A percentile compares a stretch with the other conserved stretches of the same genome.
Conservation (phyloP, 2,329 filamentous ascomycete genomes). For the Zymoseptoria brevis region DNA sequence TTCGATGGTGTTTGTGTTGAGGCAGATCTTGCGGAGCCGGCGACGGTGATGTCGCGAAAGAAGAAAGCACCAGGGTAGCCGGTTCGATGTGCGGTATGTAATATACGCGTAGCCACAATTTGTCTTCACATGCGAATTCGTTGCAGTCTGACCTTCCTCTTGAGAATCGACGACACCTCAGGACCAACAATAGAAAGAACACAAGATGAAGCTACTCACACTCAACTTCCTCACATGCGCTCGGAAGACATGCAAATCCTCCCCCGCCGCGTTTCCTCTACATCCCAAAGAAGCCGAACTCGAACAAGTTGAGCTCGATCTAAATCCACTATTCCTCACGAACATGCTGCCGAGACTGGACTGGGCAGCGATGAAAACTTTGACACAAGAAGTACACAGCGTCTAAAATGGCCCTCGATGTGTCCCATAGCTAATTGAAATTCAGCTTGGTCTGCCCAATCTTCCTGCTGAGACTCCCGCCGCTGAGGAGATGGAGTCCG, state of each 20-base stretch:
- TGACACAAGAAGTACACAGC: conserved; percentile 61
- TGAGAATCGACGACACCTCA: neutral
- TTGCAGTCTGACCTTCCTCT: neutral
- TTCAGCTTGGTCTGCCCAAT: conserved; percentile 68
- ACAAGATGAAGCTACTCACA: conserved; percentile 84
- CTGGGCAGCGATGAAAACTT: conserved; percentile 71
- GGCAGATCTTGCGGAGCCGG: neutral
- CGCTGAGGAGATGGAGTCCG: conserved; percentile 36
- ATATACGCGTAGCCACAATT: neutral
- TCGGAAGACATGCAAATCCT: conserved; percentile 85
- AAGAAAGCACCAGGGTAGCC: neutral
- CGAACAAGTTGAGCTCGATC: conserved; percentile 70
- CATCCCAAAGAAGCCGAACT: conserved; percentile 90
- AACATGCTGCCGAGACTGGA: conserved; percentile 84
- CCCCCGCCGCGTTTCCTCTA: conserved; percentile 72
- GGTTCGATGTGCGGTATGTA: neutral
- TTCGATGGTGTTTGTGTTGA: neutral
- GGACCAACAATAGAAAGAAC: neutral
- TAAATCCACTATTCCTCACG: conserved; percentile 70
- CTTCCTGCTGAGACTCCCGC: conserved; percentile 46
- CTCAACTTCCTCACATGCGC: conserved; percentile 96
- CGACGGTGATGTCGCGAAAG: neutral
- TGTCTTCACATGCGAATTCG: neutral
- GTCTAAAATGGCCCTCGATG: neutral
- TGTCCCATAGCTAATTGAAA: neutral